Evolutionary conservation across 1,139 yeast species (phyloP).

Genomic region (Taiozyma sp.): DNA sequence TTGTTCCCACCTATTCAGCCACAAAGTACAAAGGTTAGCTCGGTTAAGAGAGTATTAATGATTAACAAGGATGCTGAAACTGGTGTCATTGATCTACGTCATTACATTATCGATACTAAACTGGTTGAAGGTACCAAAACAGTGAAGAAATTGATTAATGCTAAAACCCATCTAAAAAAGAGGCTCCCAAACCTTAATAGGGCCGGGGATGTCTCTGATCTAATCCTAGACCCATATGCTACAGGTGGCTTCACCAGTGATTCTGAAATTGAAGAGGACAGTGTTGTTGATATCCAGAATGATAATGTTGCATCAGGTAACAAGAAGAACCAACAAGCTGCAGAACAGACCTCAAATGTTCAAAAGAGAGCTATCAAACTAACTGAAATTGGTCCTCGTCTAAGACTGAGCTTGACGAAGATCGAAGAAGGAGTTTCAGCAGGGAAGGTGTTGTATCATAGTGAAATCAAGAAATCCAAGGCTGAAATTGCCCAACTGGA

Average conservation of each 20-base stretch:
- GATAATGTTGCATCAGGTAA: conserved; percentile 17
- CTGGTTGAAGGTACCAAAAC: conserved; percentile 79
- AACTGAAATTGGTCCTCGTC: conserved; percentile 91
- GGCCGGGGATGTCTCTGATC: conserved; percentile 74
- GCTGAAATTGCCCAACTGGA: conserved; percentile 59
- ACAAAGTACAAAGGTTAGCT: conserved; percentile 61
- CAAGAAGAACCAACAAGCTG: conserved; percentile 19
- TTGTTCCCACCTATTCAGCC: conserved; percentile 94
- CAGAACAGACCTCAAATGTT: conserved; percentile 26
- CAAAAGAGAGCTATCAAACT: conserved; percentile 87
- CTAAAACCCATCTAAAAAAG: conserved; percentile 57
- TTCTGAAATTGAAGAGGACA: conserved; percentile 88
- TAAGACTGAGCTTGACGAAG: conserved; percentile 70
- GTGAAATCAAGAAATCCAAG: conserved; percentile 55
- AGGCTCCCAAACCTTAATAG: conserved; percentile 67
- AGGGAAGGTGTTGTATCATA: conserved; percentile 86
- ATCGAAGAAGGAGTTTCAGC: conserved; percentile 87
- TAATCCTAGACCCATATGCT: conserved; percentile 76
- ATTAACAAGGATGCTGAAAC: conserved; percentile 67
- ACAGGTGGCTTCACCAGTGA: conserved; percentile 82
- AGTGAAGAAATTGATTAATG: conserved; percentile 68
- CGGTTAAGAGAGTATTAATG: conserved; percentile 82
- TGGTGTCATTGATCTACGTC: conserved; percentile 77
- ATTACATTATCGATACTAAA: conserved; percentile 84
- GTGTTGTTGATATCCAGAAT: conserved; percentile 69